Evolutionary conservation across 2,329 filamentous ascomycete genomes (phyloP), one percentile per base, ranked within the genome.

Genomic region (Sporothrix brasiliensis): DNA sequence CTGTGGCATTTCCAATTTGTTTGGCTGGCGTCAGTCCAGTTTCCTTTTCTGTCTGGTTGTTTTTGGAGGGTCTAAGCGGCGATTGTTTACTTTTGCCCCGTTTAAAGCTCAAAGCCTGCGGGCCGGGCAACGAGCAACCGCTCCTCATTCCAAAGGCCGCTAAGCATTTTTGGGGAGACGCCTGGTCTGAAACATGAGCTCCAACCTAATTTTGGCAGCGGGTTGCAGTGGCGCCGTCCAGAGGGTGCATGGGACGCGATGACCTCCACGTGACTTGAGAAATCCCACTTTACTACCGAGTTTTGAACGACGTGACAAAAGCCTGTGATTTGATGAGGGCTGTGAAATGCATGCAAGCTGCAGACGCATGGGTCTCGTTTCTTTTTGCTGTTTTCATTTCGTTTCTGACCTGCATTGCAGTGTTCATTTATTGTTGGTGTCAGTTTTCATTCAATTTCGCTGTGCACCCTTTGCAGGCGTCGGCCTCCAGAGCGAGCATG

Each of bases 11-110:
- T 44, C 34, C 34, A 34, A 34, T 34, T 34, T 63, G 58, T 19
- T 47, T 63, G 39, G 54, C 13, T 41, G 54, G 39, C 54, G 7
- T 30, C n/a, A 16, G 54, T 30, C 30, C 30, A n/a, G 24, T 41
- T 58, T 21, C 39, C 14, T 9, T 39, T 9, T 34, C 16, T 39
- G 13, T 61, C 16, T 27, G 3, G 19, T 27, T 49, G 3, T 61
- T 24, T 27, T 50, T 66, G 5, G 58, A 44, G 21, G 39, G 61
- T 52, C 60, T 50, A 47, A 47, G 61, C 65, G 50, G 34, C 34
- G 65, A 67, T 67, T 67, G 65, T 67, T 67, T 67, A 67, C 65
- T 44, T 67, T 54, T 54, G 49, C 21, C 65, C 50, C 65, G 49
- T 54, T 56, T 41, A 16, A 24, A 44, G n/a, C 27, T 56, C 27